phyloP scores from a whole-genome alignment of 805 yeast species.

The Suhomyces xylopsoci region DNA sequence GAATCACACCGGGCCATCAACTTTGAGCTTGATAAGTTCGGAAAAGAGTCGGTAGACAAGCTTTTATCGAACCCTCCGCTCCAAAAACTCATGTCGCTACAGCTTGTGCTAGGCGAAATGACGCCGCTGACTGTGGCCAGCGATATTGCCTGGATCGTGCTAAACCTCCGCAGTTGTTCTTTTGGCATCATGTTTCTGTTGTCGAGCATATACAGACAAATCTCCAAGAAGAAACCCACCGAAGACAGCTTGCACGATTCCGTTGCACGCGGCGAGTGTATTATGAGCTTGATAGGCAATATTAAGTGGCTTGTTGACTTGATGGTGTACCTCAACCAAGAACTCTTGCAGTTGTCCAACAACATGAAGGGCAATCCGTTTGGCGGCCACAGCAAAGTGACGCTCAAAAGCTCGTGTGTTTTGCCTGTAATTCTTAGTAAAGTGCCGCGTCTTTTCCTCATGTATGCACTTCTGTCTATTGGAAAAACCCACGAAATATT shows the following conservation, averaged over 20 bases:
- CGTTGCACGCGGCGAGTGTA: conserved; percentile 57
- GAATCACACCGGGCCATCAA: conserved; percentile 77
- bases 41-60: conserved; percentile 73
- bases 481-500: conserved; percentile 58
- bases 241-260: conserved; percentile 54
- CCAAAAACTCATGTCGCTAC: conserved; percentile 69
- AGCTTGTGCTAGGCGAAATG: conserved; percentile 57
- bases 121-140: conserved; percentile 29
- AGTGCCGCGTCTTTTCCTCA: conserved; percentile 64
- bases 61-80: conserved; percentile 73
- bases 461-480: conserved; percentile 65
- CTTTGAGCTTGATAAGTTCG: conserved; percentile 60
- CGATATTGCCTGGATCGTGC: conserved; percentile 58
- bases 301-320: conserved; percentile 85
- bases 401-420: conserved; percentile 40
- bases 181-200: conserved; percentile 65
- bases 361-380: conserved; percentile 14
- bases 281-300: conserved; percentile 65
- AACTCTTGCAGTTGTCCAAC: conserved; percentile 49
- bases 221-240: conserved; percentile 53
- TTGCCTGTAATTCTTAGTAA: conserved; percentile 62
- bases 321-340: conserved; percentile 69
- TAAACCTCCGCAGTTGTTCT: conserved; percentile 68
- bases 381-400: conserved; percentile 17
- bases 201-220: conserved; percentile 62